These are phyloP conservation scores for Colletotrichum tabaci DNA, from an alignment of 2,329 filamentous ascomycete species.

Conservation along the genomic window DNA sequence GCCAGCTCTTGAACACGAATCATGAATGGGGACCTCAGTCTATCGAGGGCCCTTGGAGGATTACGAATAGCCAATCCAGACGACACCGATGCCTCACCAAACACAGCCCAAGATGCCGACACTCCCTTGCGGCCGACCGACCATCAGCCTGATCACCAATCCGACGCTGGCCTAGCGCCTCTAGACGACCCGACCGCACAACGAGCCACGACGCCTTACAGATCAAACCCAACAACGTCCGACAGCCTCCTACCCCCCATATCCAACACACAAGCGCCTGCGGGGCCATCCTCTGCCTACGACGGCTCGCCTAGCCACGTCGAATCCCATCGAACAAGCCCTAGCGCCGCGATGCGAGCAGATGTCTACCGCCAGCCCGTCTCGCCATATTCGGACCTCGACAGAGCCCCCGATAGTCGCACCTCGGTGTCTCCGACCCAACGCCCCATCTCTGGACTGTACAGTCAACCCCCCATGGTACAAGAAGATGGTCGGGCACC, in stretches of 20 bases:
- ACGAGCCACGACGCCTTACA: constrained; percentile 13
- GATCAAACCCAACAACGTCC: constrained; percentile 25
- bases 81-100: constrained; percentile 51
- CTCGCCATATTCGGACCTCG: constrained; percentile 27
- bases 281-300: background rate
- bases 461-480: constrained; percentile 46
- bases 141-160: constrained; percentile 43
- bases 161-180: constrained; percentile 31
- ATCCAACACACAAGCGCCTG: constrained; percentile 18
- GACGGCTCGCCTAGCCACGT: constrained; percentile 50
- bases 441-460: constrained; percentile 37
- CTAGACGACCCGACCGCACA: constrained; percentile 10
- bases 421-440: constrained; percentile 12
- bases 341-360: constrained; percentile 31
- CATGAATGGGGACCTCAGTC: constrained; percentile 94
- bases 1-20: constrained; percentile 48
- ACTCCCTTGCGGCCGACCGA: constrained; percentile 49
- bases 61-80: constrained; percentile 98
- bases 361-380: constrained; percentile 37
- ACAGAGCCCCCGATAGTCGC: constrained; percentile 22
- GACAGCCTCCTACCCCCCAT: constrained; percentile 21
- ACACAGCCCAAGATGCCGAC: constrained; percentile 34
- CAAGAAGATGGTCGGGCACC: constrained; percentile 48
- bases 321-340: constrained; percentile 37
- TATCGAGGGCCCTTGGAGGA: constrained; percentile 92